Base-by-base conservation (phyloP, 2,329 filamentous ascomycete genomes). In the Cladosporium sp. region DNA sequence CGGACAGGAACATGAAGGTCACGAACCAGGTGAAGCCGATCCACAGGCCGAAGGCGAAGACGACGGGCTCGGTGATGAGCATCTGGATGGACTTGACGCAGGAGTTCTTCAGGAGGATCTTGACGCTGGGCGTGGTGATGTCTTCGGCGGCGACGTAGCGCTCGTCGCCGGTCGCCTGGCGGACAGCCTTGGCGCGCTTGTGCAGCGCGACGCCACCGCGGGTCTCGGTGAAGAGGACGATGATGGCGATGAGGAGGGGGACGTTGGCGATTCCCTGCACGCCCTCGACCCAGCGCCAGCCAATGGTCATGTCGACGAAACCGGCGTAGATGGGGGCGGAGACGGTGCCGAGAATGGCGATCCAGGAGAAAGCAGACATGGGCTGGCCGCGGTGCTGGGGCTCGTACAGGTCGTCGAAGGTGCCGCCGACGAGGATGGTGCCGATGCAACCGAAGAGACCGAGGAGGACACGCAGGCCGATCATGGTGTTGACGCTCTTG, bases 231-330 rank as follows among this genome's bases (percentile, higher is more conserved):
- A 77, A 72, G 63, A 70, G 71, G 56, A 73, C 43, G 48, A 71
- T 65, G 54, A 77, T 68, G 49, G 68, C 54, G 53, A 76, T 68
- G 13, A 71, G 61, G 6, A 78, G 71, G 4, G 75, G 75, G 27
- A 78, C 68, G 59, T 78, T 78, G 57, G 72, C 70, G 3, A 79
- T 59, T 7, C 76, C 76, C 56, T 79, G 75, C 38, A 79, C 73
- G 44, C 75, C 76, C 60, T 79, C 69, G n/a, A 78, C 71, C 76
- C 76, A 79, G 49, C 76, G 66, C 76, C 76, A 79, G 48, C 75
- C 75, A 18, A 79, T 66, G 36, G 73, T 65, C 58, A 77, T 67
- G 60, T 78, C 74, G 59, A 79, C 77, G 66, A 78, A 78, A 38
- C 76, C 74, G 41, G 75, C 73, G 59, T 79, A 78, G 57, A 79